These are phyloP conservation scores for Trichoderma sp. DNA, from an alignment of 2,329 filamentous ascomycete genomes.

Conservation along the genomic window DNA sequence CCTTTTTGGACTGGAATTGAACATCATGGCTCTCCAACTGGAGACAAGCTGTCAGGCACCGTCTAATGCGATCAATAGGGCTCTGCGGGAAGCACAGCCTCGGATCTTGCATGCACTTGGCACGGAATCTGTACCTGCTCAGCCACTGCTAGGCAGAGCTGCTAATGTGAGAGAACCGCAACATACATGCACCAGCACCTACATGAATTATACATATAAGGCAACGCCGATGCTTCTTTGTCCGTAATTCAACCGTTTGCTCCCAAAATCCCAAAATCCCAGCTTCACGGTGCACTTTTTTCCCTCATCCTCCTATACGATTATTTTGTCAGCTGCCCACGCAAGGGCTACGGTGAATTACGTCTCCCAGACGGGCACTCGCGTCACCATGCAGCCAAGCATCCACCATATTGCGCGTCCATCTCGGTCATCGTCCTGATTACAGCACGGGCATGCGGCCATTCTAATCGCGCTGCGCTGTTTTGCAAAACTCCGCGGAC, in stretches of 20 bases:
- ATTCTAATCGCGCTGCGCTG: background rate
- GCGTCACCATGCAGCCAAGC: slow-evolving; percentile 14
- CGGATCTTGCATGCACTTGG: slow-evolving; percentile 1
- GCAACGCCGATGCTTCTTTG: background rate
- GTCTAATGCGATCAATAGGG: background rate
- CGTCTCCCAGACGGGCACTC: slow-evolving; percentile 4
- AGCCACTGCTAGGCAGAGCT: background rate
- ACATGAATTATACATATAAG: background rate
- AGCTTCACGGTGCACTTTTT: background rate
- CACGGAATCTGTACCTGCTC: background rate
- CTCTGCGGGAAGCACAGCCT: background rate
- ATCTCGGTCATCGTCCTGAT: slow-evolving; percentile 5
- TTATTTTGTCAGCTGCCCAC: background rate
- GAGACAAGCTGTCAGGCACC: background rate
- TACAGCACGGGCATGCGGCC: background rate
- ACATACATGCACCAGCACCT: background rate
- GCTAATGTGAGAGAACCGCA: background rate
- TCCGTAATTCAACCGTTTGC: background rate
- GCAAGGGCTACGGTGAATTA: slow-evolving; percentile 10
- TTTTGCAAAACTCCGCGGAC: background rate
- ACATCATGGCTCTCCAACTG: no score
- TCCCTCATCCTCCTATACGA: background rate
- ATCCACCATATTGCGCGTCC: slow-evolving; percentile 17
- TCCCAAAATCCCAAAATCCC: background rate
- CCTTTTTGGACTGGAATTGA: background rate